Evolutionary conservation across 208 protist genomes (phyloP), one percentile per base, ranked within the genome.

Genomic region (Leptomonas pyrrhocoris): DNA sequence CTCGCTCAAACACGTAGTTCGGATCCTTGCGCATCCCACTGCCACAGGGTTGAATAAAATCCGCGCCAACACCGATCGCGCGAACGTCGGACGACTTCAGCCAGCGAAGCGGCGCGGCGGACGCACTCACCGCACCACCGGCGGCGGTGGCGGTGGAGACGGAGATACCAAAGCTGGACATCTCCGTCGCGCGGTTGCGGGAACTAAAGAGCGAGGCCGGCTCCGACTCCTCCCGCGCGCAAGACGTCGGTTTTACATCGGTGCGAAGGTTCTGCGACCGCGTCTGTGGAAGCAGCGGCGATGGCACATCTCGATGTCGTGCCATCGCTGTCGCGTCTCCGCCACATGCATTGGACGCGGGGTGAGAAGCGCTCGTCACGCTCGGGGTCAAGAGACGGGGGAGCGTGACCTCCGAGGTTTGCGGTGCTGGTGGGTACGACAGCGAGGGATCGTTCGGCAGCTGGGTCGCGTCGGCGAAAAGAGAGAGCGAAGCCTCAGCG

Each of bases 131-230:
- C 59, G 42, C 0, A 65, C 40, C 45, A 6, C 25, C 46, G 0
- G 67, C 34, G 0, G 21, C 49, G 15, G 67, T 73, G 36, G 46
- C 11, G 0, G 46, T 65, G 57, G 46, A 59, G n/a, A 48, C 53
- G 9, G 69, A 74, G 13, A 67, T 68, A 28, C 69, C 58, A 13
- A 74, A 42, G 25, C 60, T 74, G 1, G 69, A 74, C 40, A 42
- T 61, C 51, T 68, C 69, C 11, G n/a, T 60, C 2, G 18, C 13
- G 28, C 53, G 58, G 38, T 34, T 34, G 53, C 56, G 30, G 43
- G 58, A 68, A 60, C 69, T 68, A 40, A 68, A 61, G 21, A 68
- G 43, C 13, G 59, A 68, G 18, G 19, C 30, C 21, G 68, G 18
- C 59, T 74, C 68, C n/a, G 21, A 58, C 28, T 40, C 60, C 18